Percentiles rank a stretch among this genome's conserved stretches.
Conservation (phyloP, 1,139 yeast genomes). For the Protomyces lactucae-debilis region DNA sequence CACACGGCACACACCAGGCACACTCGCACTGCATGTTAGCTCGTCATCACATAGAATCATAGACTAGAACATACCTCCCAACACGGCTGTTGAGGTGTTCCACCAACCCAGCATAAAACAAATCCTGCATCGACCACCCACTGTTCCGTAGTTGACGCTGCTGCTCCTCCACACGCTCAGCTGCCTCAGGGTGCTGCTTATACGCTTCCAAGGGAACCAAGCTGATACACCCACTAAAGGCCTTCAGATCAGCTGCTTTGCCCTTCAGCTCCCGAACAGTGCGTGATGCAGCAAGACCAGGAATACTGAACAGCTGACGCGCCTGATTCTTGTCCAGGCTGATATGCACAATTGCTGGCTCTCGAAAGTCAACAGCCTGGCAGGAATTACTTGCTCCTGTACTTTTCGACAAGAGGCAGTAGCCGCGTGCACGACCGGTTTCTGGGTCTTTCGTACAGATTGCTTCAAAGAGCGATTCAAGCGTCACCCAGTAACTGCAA, state of each 20-base stretch:
- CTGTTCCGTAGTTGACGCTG: background rate
- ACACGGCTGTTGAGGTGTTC: background rate
- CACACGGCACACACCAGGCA: background rate
- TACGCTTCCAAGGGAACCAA: background rate
- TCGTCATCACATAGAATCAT: background rate
- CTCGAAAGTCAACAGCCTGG: background rate
- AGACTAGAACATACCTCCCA: background rate
- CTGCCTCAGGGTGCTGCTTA: background rate
- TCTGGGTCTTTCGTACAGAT: constrained; percentile 6
- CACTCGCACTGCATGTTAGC: background rate
- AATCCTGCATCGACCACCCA: background rate
- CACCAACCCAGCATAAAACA: background rate
- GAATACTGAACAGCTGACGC: background rate
- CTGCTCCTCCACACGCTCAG: background rate
- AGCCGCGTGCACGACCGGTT: constrained; percentile 9
- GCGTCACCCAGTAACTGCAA: constrained; percentile 17
- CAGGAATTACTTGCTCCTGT: background rate
- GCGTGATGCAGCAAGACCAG: background rate
- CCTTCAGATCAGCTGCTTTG: background rate
- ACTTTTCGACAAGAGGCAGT: background rate
- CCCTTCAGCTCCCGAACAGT: background rate
- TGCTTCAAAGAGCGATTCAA: constrained; percentile 3
- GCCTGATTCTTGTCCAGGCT: background rate
- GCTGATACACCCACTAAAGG: background rate
- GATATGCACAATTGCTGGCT: background rate